Base-by-base conservation (phyloP, 1,284 basidiomycete genomes). In the Schizopora paradoxa region DNA sequence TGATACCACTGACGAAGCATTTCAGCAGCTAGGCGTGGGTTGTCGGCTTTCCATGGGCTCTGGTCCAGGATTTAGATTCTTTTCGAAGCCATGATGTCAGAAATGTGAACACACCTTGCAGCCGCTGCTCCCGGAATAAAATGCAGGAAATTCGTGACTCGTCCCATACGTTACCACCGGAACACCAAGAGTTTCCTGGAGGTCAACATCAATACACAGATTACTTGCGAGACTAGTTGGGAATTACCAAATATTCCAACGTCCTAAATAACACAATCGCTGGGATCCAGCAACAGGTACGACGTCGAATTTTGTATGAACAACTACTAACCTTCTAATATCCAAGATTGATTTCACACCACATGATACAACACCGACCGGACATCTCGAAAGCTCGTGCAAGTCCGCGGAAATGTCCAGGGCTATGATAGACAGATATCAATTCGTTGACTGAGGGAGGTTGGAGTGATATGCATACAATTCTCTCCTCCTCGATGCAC, bases 361-460 rank as follows among this genome's bases (percentile, higher is more conserved):
- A 2, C 93, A 89, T 32, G 94, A 96, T 18, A 99, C 84, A 29
- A 99, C 76, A 6, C 88, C 89, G 47, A 96, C 88, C 18, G 87
- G 83, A 53, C 86, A 92, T 18, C 88, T 76, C 19, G 86, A 75
- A 31, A 96, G 75, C 61, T 95, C 91, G 18, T 77, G 73, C 11
- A 97, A 68, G 62, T 97, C 93, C 6, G 93, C 91, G n/a, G 91
- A 95, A 16, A 99, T 71, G 59, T 99, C 95, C 82, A 98, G 84
- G 18, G 90, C 91, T 94, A 53, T 31, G 5, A 23, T 8, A 36
- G 29, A 27, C 45, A 29, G n/a, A 33, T 35, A 31, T 27, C 31
- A 34, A 32, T n/a, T 38, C 29, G 11, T 35, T 56, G 13, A 51
- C 41, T 18, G 32, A 14, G 36, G 47, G 23, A 41, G 48, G 14